Evolutionary conservation across 805 yeast genomes (phyloP), one percentile per base, ranked within the genome.

Genomic region (Wickerhamiella allomyrinae): DNA sequence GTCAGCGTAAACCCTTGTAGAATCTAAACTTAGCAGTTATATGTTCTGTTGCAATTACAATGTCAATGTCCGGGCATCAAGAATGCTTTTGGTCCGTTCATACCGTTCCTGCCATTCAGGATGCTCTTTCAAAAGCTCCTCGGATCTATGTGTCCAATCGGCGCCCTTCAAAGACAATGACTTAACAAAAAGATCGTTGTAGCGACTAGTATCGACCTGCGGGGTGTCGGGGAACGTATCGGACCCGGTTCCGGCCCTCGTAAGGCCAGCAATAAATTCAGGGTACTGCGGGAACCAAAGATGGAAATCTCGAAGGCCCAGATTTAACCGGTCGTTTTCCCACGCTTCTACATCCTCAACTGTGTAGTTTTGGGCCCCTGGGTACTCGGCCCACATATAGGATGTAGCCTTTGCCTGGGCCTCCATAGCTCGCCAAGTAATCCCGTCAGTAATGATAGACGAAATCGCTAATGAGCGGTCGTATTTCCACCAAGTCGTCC

Each of bases 401-500:
- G 50, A 41, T 3, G 48, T 23, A 13, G 48, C 46, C 34, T 35
- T 23, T 13, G 49, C 46, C 42, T 47, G 50, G 13, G 41, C 37
- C 24, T 47, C 50, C 21, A 47, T 22, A 2, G 46, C 43, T 6
- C 45, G 23, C 50, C 50, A 47, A 10, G 45, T 42, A 21, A 47
- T 29, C 13, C 48, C 42, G 22, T 47, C 50, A 7, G 46, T 43
- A 29, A 47, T 40, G 11, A 37, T 34, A 7, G 48, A 34, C 11
- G 46, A 19, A 2, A 47, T 39, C 1, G 43, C 50, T 15, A 47
- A 34, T n/a, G 48, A 42, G n/a, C 44, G 36, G 23, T 47, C 50
- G 15, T 34, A 20, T 17, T 45, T 45, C 48, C 48, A 47, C 50
- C 50, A 47, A 2, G 50, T 47, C 5, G 47, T 42, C 50, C 50